Evolutionary conservation across 2,329 filamentous ascomycete genomes (phyloP), one percentile per base, ranked within the genome.

Genomic region (Fonsecaea multimorphosa): DNA sequence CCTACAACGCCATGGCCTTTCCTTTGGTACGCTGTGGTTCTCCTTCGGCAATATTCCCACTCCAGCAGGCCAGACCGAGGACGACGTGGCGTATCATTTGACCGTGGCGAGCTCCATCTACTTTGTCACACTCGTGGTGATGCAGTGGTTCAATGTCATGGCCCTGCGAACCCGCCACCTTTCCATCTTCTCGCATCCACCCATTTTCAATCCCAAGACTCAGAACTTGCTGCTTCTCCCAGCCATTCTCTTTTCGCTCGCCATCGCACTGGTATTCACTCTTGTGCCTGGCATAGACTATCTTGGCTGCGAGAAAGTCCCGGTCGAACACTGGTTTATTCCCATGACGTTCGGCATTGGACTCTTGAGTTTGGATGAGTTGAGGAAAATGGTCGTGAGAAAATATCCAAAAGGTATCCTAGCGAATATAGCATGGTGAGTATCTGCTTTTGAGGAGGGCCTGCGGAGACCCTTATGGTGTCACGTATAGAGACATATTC

Each of bases 121-220:
- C 77, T 93, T 93, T 72, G 85, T 93, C 70, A 93, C 89, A 65
- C 80, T 94, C 24, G 91, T 94, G 1, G 87, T 93, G 56, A 92
- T 93, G 89, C 86, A 80, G 76, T 83, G 84, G 83, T 92, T 92
- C 81, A 91, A 90, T 74, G 81, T 93, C 3, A 84, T 93, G 73
- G 87, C 87, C 1, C 83, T 91, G 4, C 83, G 90, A 16, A 93
- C 87, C 1, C 82, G 88, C 1, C 82, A 86, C 1, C 81, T 89
- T 24, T 86, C 85, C 62, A 85, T 93, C 69, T 87, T 93, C 75
- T 88, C 91, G 73, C 90, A 93, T 71, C 87, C 88, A 2, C 90
- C 90, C 0, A 68, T 85, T 7, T 87, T 89, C 76, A 89, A 89
- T 74, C 85, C 82, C 71, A 74, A 78, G 11, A 91, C 88, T 0